phyloP scores from a whole-genome alignment of 257 asterid genomes.

The Petunia axillaris region DNA sequence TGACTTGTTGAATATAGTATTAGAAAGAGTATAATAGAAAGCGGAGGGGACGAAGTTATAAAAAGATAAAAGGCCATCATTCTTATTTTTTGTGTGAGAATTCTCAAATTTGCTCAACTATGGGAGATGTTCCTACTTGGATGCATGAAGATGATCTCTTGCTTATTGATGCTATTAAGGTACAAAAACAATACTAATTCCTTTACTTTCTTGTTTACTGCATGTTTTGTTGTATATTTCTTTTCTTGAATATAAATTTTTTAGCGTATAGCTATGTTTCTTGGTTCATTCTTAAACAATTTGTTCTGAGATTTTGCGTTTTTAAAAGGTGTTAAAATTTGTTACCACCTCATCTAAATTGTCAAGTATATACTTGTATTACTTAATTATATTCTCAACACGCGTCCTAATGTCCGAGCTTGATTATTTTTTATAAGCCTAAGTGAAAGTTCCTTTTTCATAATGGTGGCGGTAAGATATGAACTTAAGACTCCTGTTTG shows the following conservation, averaged over 20 bases:
- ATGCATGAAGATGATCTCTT: constrained; percentile 60
- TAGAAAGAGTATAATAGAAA: no score
- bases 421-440: no score
- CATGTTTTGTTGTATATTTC: background rate
- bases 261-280: background rate
- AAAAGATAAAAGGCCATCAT: no score
- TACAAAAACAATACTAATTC: constrained; percentile 20
- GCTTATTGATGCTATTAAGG: constrained; percentile 71
- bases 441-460: no score
- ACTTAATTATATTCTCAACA: no score
- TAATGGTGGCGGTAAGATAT: no score
- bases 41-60: no score
- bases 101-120: constrained; percentile 33
- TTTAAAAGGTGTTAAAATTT: background rate
- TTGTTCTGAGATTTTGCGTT: background rate
- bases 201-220: background rate
- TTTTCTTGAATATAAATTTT: background rate
- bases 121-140: constrained; percentile 74
- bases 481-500: no score
- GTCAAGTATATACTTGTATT: no score
- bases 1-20: no score
- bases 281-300: background rate
- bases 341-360: background rate
- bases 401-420: no score
- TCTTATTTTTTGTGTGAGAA: background rate